Base-by-base conservation (phyloP, 257 asterid genomes). In the Jasminum sambac region DNA sequence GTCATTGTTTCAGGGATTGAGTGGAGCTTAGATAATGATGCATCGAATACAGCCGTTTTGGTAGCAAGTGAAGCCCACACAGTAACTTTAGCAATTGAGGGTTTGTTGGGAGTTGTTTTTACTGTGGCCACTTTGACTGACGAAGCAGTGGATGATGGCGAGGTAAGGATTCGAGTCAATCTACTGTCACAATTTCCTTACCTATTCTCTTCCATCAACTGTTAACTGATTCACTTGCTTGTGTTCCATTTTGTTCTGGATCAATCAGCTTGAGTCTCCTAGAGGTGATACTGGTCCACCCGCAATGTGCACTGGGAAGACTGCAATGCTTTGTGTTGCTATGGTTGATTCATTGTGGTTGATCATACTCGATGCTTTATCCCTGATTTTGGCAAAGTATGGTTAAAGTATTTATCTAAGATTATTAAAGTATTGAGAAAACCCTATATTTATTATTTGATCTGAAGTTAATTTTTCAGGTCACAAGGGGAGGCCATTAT, bases 31-130 rank as follows among this genome's bases (percentile, higher is more conserved):
- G 99, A 94, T 71, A 88, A 87, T 44, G 99, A 94, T 74, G 99
- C 99, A 66, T 91, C 99, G 37, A 94, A 91, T 86, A 88, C 96
- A 61, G 87, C 96, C 57, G 97, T 94, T 71, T 78, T 94, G 90
- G 96, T 89, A 80, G 99, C 99, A 64, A 94, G 99, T 79, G 99
- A 94, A 84, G 99, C 99, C 59, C 99, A 94, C 81, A 93, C 99
- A 55, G 85, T 94, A 72, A 89, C 96, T 73, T 86, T 94, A 77
- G 99, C 99, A 63, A 91, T 94, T 74, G 98, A 94, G 86, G 99
- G 99, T 68, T 79, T 94, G 64, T 72, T 94, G 76, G 99, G 99
- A 69, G 96, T 94, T 52, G 96, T 94, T 75, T 94, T 94, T 73
- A 86, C 96, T 69, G 89, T 94, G 78, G 99, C 99, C 73, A 94